Percentiles rank a stretch among this genome's conserved stretches.
These are phyloP conservation scores for Pseudopyrenochaeta lycopersici DNA, from an alignment of 2,329 filamentous ascomycete genomes.

Conservation along the genomic window DNA sequence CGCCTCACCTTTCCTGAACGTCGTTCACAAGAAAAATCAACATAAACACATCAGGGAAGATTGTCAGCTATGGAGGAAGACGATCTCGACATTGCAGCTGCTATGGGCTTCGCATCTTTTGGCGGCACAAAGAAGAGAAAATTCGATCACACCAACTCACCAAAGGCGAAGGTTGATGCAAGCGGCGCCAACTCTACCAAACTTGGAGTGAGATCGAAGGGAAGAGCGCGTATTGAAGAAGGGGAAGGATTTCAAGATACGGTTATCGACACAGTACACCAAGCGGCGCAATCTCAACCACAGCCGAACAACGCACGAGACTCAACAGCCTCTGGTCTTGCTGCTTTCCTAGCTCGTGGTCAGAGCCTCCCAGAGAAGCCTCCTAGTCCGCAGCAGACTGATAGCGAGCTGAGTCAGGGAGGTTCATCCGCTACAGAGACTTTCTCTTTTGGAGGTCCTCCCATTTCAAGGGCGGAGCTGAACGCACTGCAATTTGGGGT, in stretches of 20 bases:
- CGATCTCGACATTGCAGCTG: conserved; percentile 65
- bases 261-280: not conserved
- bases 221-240: conserved; percentile 6
- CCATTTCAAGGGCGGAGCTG: conserved; percentile 40
- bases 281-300: conserved; percentile 3
- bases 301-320: conserved; percentile 19
- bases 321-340: conserved; percentile 35
- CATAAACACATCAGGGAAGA: no score
- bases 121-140: conserved; percentile 74
- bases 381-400: conserved; percentile 2
- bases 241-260: not conserved
- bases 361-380: conserved; percentile 34
- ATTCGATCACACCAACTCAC: conserved; percentile 67
- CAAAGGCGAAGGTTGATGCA: conserved; percentile 46
- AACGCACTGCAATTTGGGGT: conserved; percentile 52
- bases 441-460: conserved; percentile 41
- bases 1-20: not conserved
- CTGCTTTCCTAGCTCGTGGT: conserved; percentile 41
- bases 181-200: conserved; percentile 45
- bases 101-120: conserved; percentile 79
- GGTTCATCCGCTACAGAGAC: conserved; percentile 16
- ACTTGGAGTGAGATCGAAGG: conserved; percentile 50
- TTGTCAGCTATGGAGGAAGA: conserved; percentile 54
- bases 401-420: not conserved
- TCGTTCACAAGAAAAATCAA: no score